These are phyloP conservation scores for Cicer cuneatum DNA, from an alignment of 306 rosid genomes.

Conservation along the genomic window DNA sequence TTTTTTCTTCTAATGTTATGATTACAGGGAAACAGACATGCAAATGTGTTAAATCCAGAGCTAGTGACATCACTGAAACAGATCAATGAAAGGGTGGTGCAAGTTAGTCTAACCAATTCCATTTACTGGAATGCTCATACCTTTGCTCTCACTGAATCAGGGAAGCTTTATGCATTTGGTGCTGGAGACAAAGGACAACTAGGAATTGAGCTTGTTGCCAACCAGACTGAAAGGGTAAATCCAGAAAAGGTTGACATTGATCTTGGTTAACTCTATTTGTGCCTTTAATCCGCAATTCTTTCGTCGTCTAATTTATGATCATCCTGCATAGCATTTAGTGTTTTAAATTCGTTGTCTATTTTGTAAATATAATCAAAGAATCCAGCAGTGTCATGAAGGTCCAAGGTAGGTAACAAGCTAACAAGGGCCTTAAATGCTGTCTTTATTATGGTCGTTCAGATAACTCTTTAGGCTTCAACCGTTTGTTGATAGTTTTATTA, in stretches of 20 bases:
- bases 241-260: conserved; percentile 82
- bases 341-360: conserved; percentile 54
- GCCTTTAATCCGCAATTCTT: conserved; percentile 41
- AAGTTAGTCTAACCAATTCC: conserved; percentile 88
- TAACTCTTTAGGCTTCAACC: conserved; percentile 56
- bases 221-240: conserved; percentile 79
- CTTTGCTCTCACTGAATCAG: conserved; percentile 89
- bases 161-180: conserved; percentile 91
- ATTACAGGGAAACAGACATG: conserved; percentile 72
- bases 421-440: conserved; percentile 50
- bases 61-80: conserved; percentile 76
- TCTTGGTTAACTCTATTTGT: conserved; percentile 59
- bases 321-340: conserved; percentile 62
- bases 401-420: conserved; percentile 53
- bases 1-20: conserved; percentile 16
- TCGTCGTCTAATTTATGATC: conserved; percentile 57
- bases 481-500: conserved; percentile 57
- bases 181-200: conserved; percentile 96
- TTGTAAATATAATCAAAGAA: conserved; percentile 66
- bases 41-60: conserved; percentile 74
- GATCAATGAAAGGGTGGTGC: conserved; percentile 79
- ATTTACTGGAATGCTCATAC: conserved; percentile 96
- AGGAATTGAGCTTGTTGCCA: conserved; percentile 73
- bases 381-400: conserved; percentile 48
- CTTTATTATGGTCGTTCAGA: conserved; percentile 54